Base-by-base conservation (phyloP, 1,139 yeast species). In the Groenewaldozyma auringiensis region DNA sequence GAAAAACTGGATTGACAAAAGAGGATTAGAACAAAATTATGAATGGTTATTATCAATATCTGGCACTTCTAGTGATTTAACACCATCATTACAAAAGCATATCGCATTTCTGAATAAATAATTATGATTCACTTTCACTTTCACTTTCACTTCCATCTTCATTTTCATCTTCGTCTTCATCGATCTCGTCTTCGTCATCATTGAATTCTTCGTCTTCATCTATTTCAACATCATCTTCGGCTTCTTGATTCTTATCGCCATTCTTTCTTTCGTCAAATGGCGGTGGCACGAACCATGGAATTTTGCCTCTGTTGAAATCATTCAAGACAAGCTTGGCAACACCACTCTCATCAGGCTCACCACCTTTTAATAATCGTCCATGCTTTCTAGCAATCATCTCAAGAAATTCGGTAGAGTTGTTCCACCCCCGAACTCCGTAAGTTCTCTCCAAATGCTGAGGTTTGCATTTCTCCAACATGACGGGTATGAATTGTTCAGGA, bases 241-340 rank as follows among this genome's bases (percentile, higher is more conserved):
- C 55, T 13, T 46, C 53, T n/a, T 34, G 39, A 45, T 41, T 42
- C 32, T 52, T 46, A 45, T 49, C 50, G 20, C 49, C 42, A 29
- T 52, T 57, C 3, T 50, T 56, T 8, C 64, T 70, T 47, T 68
- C 70, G 43, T 65, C 75, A 21, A 64, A 65, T 14, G 97, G 97
- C 40, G 98, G 97, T 32, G 94, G 80, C 31, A 87, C 87, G 64
- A 92, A 92, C 98, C 98, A 92, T 21, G 98, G 98, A 47, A 92
- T 88, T 62, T 88, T 87, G 50, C 98, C 98, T 66, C 98, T 78
- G 68, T 87, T 92, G 71, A 92, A 92, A 65, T 92, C 98, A 59
- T 86, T 88, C 62, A 92, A 75, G 31, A 92, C 82, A 62, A 83
- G 83, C 65, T 88, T 92, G 43, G 98, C 81, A 48, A 92, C 89